Evolutionary conservation across 1,139 yeast species (phyloP).

Genomic region (Scheffersomyces insectosa): DNA sequence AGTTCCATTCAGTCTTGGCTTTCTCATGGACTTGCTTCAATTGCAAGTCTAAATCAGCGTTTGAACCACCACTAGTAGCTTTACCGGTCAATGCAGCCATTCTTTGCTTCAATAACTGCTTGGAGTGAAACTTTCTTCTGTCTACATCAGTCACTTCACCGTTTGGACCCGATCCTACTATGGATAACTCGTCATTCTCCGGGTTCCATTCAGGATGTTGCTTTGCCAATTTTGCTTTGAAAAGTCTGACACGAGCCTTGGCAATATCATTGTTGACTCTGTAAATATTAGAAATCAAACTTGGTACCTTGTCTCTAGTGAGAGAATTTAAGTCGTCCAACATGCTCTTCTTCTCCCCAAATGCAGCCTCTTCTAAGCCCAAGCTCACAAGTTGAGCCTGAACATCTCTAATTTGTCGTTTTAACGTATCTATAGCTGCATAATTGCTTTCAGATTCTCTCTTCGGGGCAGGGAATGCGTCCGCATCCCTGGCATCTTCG

Average conservation of each 20-base stretch:
- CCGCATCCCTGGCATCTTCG: conserved; percentile 68
- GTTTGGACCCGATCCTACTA: conserved; percentile 80
- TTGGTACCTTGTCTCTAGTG: conserved; percentile 67
- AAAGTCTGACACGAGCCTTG: conserved; percentile 63
- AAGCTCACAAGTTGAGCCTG: conserved; percentile 48
- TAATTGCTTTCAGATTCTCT: conserved; percentile 25
- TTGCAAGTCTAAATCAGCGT: conserved; percentile 53
- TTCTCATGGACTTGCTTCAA: conserved; percentile 56
- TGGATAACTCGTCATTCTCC: conserved; percentile 48
- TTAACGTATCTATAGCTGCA: conserved; percentile 63
- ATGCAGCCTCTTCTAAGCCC: conserved; percentile 29
- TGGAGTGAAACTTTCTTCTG: conserved; percentile 72
- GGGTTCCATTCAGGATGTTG: conserved; percentile 63
- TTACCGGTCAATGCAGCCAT: conserved; percentile 93
- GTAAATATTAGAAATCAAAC: conserved; percentile 60
- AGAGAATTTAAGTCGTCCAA: conserved; percentile 53
- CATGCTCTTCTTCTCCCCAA: conserved; percentile 44
- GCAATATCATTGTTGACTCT: conserved; percentile 68
- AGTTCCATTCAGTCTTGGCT: conserved; percentile 56
- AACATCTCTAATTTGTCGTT: conserved; percentile 55
- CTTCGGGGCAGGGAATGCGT: conserved; percentile 23
- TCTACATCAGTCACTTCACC: conserved; percentile 85
- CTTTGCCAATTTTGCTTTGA: conserved; percentile 52
- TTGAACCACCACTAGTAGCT: conserved; percentile 33
- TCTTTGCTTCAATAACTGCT: conserved; percentile 74